phyloP scores from a whole-genome alignment of 1,284 basidiomycete species.

The Gymnopus androsaceus region DNA sequence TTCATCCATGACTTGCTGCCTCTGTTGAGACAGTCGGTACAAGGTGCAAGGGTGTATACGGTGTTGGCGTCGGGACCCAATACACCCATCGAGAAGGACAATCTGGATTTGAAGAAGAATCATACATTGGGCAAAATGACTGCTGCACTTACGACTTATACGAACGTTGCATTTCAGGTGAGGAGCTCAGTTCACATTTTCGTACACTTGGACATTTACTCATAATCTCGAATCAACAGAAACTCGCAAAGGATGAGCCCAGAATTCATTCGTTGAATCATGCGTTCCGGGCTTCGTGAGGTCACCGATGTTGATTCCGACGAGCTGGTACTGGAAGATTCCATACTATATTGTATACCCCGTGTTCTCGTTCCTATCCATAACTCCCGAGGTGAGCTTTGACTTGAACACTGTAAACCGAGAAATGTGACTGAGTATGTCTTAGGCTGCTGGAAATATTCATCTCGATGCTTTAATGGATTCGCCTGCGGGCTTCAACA shows the following conservation, averaged over 20 bases:
- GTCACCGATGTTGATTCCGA: slow-evolving; percentile 26
- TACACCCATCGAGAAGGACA: neutral
- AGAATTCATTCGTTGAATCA: slow-evolving; percentile 40
- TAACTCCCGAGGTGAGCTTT: slow-evolving; percentile 40
- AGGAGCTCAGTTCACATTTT: neutral
- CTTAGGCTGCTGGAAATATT: slow-evolving; percentile 37
- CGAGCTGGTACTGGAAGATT: neutral
- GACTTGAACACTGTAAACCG: slow-evolving; percentile 23
- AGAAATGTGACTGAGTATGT: neutral
- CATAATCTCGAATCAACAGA: slow-evolving; percentile 26
- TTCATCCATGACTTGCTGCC: slow-evolving; percentile 31
- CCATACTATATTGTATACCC: slow-evolving; percentile 1
- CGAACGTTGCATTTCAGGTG: slow-evolving; percentile 1
- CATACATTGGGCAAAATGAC: neutral
- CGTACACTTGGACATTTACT: neutral
- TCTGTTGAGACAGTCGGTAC: slow-evolving; percentile 27
- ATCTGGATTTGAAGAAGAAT: slow-evolving; percentile 7
- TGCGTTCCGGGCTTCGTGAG: slow-evolving; percentile 38
- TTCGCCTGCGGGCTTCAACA: neutral
- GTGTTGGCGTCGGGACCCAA: slow-evolving; percentile 10
- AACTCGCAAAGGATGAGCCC: slow-evolving; percentile 40
- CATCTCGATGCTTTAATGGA: slow-evolving; percentile 2
- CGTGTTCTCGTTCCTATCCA: slow-evolving; percentile 16
- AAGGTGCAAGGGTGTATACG: slow-evolving; percentile 19
- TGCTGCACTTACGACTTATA: slow-evolving; percentile 3